phyloP scores from a whole-genome alignment of 192 early-diverging fungal genomes.

The Funneliformis mosseae region DNA sequence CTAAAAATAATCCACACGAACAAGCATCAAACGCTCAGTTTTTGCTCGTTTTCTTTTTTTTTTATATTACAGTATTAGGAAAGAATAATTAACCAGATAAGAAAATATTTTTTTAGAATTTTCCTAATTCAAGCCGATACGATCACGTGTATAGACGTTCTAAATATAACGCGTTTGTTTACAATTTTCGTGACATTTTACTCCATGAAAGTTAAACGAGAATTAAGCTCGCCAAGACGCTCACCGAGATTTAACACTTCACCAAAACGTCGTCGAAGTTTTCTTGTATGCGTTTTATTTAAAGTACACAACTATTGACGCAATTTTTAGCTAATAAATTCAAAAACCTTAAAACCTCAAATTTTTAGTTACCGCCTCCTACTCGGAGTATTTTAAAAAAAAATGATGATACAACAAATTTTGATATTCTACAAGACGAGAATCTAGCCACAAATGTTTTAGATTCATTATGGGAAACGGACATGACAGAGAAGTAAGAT shows the following conservation, averaged over 20 bases:
- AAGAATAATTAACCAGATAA: no score
- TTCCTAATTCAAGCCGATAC: no score
- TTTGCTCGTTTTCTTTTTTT: no score
- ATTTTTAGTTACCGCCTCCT: not conserved
- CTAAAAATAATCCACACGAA: no score
- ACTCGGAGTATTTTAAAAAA: slow-evolving; percentile 17
- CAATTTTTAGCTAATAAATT: not conserved
- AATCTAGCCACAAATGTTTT: slow-evolving; percentile 3
- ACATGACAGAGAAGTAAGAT: not conserved
- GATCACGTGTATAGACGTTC: no score
- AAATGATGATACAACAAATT: slow-evolving; percentile 15
- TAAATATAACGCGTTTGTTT: not conserved
- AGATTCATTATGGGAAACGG: not conserved
- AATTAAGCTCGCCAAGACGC: not conserved
- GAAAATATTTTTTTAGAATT: no score
- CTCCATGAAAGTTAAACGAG: not conserved
- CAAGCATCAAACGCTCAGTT: no score
- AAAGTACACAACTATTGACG: not conserved
- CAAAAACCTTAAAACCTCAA: not conserved
- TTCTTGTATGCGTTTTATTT: not conserved
- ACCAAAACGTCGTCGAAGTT: not conserved
- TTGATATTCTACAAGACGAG: slow-evolving; percentile 15
- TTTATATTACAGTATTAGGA: no score
- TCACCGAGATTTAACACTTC: not conserved
- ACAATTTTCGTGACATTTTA: not conserved